Base-by-base conservation (phyloP, 1,284 basidiomycete genomes). In the Cryptococcus deneoformans region DNA sequence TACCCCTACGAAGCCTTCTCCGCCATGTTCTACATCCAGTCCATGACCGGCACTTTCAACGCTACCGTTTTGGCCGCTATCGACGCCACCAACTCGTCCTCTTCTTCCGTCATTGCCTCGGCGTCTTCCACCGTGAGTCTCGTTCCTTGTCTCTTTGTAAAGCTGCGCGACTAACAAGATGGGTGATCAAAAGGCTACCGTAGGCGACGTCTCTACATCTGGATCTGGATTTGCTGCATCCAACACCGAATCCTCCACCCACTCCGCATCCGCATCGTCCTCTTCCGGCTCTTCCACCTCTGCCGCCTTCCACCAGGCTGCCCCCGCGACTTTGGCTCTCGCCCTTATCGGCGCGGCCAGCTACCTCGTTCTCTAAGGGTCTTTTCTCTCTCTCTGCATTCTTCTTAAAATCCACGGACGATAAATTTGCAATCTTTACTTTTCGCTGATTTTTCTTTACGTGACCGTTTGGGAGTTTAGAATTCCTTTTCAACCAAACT, bases 1-100 rank as follows among this genome's bases (percentile, higher is more conserved):
- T 86, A 79, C 76, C 83, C 81, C 2, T 84, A 83, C 55, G 79
- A 87, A 62, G 85, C 88, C 2, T 93, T 91, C 82, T 90, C 89
- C n/a, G 83, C 90, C 58, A 85, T 85, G 67, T 93, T 91, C 80
- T 52, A 62, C 11, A 60, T 79, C 60, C 43, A 60, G 35, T 59
- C 62, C 46, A 77, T 77, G 76, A 71, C 65, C 34, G 78, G 78
- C 35, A 64, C 58, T n/a, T 79, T 75, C 62, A 72, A 73, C 65
- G 29, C 64, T 8, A 64, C 72, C 29, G 63, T 71, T 54, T 53
- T 70, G 16, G 64, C 67, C 42, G 63, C 69, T 42, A 66, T 73
- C 47, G 47, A 58, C 42, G 61, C 64, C 12, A 42, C 52, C 40
- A 34, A 50, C 55, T 39, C 55, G 46, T 20, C 52, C 7, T 52